Conservation (phyloP, 352 stramenopile species). For the Thalassiosira delicatula region DNA sequence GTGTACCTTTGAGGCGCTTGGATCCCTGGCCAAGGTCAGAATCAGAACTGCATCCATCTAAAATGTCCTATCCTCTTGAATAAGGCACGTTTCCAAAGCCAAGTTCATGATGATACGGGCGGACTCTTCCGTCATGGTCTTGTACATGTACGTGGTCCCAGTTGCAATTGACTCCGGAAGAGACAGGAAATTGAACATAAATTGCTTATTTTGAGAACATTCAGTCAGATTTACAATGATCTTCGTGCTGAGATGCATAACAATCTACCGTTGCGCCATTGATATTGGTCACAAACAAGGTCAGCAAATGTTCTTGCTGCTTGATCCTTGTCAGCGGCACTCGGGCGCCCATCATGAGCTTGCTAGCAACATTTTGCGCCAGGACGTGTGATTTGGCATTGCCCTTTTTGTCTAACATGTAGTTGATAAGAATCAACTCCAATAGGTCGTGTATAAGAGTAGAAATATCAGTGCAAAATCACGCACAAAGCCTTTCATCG, state of each 20-base stretch:
- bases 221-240: conserved; percentile 52
- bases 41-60: conserved; percentile 36
- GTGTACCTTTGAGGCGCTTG: conserved; percentile 29
- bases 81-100: conserved; percentile 38
- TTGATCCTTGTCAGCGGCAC: conserved; percentile 43
- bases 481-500: conserved; percentile 44
- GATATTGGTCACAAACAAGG: conserved; percentile 44
- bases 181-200: conserved; percentile 23
- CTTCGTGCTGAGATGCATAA: conserved; percentile 56
- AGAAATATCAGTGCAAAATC: conserved; percentile 53
- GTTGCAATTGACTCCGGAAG: conserved; percentile 37
- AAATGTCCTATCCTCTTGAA: conserved; percentile 19
- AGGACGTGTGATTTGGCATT: conserved; percentile 38
- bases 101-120: conserved; percentile 54
- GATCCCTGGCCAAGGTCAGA: conserved; percentile 1
- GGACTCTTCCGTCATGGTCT: conserved; percentile 42
- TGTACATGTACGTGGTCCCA: conserved; percentile 46
- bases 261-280: conserved; percentile 43
- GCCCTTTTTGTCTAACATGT: conserved; percentile 49
- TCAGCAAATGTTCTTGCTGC: conserved; percentile 35
- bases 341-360: conserved; percentile 29
- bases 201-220: conserved; percentile 51
- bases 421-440: conserved; percentile 60
- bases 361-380: conserved; percentile 38
- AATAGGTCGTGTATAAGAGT: conserved; percentile 49